A percentile compares a stretch with the other conserved stretches of the same genome.
Evolutionary conservation across 179 eudicot species (phyloP).

Genomic region (Amaranthus tricolor): DNA sequence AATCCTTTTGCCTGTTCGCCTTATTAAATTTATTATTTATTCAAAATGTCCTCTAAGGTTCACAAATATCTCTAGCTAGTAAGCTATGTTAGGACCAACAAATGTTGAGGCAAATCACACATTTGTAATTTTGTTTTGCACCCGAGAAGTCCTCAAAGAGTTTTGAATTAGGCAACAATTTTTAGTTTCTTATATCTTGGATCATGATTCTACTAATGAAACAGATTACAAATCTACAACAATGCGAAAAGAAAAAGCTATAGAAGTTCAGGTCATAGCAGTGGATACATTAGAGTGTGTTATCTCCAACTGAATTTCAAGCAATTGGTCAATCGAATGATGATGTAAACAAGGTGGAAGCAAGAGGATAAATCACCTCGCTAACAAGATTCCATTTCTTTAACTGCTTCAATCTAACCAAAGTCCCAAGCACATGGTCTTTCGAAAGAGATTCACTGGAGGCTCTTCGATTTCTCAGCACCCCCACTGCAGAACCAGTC

Average conservation of each 20-base stretch:
- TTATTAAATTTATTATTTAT: neutral
- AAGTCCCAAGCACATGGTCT: constrained; percentile 75
- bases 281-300: neutral
- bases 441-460: constrained; percentile 65
- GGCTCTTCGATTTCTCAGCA: constrained; percentile 58
- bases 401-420: constrained; percentile 85
- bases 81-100: neutral
- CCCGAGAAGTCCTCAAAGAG: neutral
- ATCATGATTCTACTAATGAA: neutral
- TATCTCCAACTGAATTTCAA: neutral
- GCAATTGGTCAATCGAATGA: neutral
- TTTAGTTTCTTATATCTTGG: neutral
- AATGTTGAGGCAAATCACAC: neutral
- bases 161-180: neutral
- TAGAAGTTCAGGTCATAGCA: neutral
- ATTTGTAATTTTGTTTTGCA: neutral
- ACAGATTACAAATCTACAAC: neutral
- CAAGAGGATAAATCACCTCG: constrained; percentile 47
- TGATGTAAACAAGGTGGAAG: neutral
- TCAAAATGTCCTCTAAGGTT: neutral
- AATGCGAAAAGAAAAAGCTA: neutral
- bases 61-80: neutral
- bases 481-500: constrained; percentile 67
- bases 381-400: constrained; percentile 94
- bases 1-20: neutral